phyloP scores from a whole-genome alignment of 768 basidiomycete species.

The Phanerochaete sordida region DNA sequence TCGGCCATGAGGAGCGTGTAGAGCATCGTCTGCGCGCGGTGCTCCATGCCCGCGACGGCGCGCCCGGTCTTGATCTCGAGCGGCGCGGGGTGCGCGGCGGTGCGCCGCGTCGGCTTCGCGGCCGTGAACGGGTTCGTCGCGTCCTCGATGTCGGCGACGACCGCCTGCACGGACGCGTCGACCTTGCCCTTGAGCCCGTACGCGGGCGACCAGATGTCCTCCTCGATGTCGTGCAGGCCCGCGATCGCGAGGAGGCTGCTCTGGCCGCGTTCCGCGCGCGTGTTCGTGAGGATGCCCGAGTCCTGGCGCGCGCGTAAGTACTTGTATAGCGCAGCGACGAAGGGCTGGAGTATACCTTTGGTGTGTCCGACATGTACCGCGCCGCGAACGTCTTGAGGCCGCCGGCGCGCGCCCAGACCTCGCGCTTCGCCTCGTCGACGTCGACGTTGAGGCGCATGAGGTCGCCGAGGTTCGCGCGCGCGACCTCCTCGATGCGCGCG shows the following conservation, averaged over 20 bases:
- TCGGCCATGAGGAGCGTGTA: conserved; percentile 91
- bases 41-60: conserved; percentile 73
- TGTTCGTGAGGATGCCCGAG: conserved; percentile 64
- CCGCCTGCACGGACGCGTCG: conserved; percentile 80
- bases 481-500: conserved; percentile 50
- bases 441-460: conserved; percentile 56
- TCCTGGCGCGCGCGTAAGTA: conserved; percentile 35
- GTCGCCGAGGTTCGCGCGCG: conserved; percentile 52
- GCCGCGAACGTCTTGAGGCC: conserved; percentile 64
- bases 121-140: conserved; percentile 18
- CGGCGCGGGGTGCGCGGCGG: conserved; percentile 52
- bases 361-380: conserved; percentile 59
- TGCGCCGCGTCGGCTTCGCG: conserved; percentile 17
- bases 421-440: conserved; percentile 62
- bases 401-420: conserved; percentile 57
- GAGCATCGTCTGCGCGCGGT: conserved; percentile 97
- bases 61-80: conserved; percentile 97
- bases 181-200: conserved; percentile 96
- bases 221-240: conserved; percentile 83
- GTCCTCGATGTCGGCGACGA: conserved; percentile 40
- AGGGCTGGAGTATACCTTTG: conserved; percentile 47
- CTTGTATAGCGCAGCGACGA: neutral
- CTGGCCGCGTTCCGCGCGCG: conserved; percentile 47
- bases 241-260: conserved; percentile 66
- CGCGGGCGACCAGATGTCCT: conserved; percentile 95